A percentile compares a stretch with the other conserved stretches of the same genome.
Conservation (phyloP, 1,284 basidiomycete species). For the Stereum hirsutum region DNA sequence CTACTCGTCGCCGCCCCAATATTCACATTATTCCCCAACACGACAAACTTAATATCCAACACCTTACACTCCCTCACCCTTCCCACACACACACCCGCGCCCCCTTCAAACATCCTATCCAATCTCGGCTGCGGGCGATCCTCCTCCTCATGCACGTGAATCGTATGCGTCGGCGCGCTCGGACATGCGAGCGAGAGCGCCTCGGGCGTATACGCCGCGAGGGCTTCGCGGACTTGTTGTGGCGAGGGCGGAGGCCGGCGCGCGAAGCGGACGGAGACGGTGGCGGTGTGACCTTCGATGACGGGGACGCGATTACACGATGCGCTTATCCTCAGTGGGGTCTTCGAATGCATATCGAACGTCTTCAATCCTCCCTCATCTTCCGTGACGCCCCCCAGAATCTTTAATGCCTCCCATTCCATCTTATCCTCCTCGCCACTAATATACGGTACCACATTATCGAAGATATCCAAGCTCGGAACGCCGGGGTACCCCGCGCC, state of each 20-base stretch:
- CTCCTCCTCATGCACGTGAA: constrained; percentile 86
- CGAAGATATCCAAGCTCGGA: constrained; percentile 84
- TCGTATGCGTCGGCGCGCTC: constrained; percentile 80
- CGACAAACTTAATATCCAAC: constrained; percentile 94
- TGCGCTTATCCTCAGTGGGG: constrained; percentile 83
- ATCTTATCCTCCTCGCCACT: constrained; percentile 98
- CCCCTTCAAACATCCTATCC: constrained; percentile 87
- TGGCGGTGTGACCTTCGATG: constrained; percentile 86
- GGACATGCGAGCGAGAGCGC: constrained; percentile 80
- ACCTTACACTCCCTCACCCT: constrained; percentile 87
- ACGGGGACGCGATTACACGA: constrained; percentile 91
- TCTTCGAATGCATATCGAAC: constrained; percentile 82
- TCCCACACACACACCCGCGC: constrained; percentile 90
- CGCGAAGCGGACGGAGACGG: constrained; percentile 83
- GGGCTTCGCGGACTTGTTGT: constrained; percentile 82
- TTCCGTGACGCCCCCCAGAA: constrained; percentile 74
- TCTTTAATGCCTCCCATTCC: constrained; percentile 97
- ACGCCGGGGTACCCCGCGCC: constrained; percentile 97
- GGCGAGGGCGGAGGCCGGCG: constrained; percentile 76
- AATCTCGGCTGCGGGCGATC: constrained; percentile 94
- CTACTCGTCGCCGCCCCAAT: constrained; percentile 96
- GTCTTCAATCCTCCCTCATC: constrained; percentile 42
- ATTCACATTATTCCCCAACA: constrained; percentile 90
- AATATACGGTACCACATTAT: constrained; percentile 96
- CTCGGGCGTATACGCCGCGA: constrained; percentile 69